These are phyloP conservation scores for Rubia balearica DNA, from an alignment of 305 asterid genomes.

Conservation along the genomic window DNA sequence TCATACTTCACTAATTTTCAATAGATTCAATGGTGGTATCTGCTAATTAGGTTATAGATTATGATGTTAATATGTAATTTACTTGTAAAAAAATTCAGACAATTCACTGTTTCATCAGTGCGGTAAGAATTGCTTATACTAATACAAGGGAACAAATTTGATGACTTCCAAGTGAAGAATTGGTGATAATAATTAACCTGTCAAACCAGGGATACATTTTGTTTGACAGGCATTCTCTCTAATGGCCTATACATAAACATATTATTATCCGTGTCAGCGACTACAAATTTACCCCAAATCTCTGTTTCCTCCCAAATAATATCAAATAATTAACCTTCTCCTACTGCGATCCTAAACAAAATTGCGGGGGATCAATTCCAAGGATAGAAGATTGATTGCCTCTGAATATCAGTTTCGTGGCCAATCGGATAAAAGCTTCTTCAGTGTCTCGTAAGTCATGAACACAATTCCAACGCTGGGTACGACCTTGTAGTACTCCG, in stretches of 20 bases:
- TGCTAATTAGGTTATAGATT: too few relatives aligned
- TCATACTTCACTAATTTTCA: too few relatives aligned
- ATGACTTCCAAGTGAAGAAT: slow-evolving; percentile 3
- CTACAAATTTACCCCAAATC: slow-evolving; percentile 30
- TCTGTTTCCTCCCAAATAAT: not conserved
- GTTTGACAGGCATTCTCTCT: slow-evolving; percentile 16
- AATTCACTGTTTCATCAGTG: not conserved
- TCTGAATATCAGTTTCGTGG: slow-evolving; percentile 32
- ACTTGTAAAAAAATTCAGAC: too few relatives aligned
- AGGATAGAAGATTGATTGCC: not conserved
- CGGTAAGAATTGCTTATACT: not conserved
- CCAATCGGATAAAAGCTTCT: slow-evolving; percentile 59
- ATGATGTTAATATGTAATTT: too few relatives aligned
- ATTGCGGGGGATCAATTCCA: slow-evolving; percentile 20
- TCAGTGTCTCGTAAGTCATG: slow-evolving; percentile 93
- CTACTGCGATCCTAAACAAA: slow-evolving; percentile 28
- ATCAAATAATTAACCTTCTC: slow-evolving; percentile 20
- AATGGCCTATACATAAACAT: slow-evolving; percentile 47
- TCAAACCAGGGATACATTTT: slow-evolving; percentile 9
- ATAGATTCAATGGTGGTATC: too few relatives aligned
- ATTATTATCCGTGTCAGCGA: slow-evolving; percentile 30
- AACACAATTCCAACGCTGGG: slow-evolving; percentile 93
- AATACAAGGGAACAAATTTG: too few relatives aligned
- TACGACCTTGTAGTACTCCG: slow-evolving; percentile 93
- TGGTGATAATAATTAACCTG: slow-evolving; percentile 27